These are phyloP conservation scores for Colletotrichum salicis DNA, from an alignment of 2,329 filamentous ascomycete species.

Conservation along the genomic window DNA sequence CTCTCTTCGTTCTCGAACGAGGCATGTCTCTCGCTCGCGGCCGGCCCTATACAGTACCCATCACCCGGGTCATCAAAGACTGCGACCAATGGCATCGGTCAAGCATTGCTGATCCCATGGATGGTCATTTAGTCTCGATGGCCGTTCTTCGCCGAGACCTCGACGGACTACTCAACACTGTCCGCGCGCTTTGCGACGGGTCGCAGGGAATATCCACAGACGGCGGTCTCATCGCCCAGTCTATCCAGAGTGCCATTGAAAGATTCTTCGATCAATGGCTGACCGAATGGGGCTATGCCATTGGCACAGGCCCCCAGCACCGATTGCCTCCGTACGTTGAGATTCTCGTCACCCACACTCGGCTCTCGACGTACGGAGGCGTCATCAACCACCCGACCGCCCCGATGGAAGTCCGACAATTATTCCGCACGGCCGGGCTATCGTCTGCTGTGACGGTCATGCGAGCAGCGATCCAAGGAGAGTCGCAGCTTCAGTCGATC, in stretches of 20 bases:
- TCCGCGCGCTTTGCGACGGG: constrained; percentile 69
- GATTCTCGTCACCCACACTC: constrained; percentile 77
- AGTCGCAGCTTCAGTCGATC: constrained; percentile 77
- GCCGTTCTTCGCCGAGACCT: constrained; percentile 75
- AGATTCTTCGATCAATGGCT: constrained; percentile 75
- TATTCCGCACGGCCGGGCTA: constrained; percentile 77
- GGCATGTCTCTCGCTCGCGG: constrained; percentile 78
- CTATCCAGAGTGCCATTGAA: constrained; percentile 70
- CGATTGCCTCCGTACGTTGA: constrained; percentile 78
- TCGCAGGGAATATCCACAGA: constrained; percentile 60
- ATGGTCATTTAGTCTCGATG: constrained; percentile 78
- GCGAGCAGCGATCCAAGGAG: constrained; percentile 78
- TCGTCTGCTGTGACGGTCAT: constrained; percentile 80
- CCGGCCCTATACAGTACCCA: constrained; percentile 74
- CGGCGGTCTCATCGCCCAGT: constrained; percentile 64
- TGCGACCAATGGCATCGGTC: constrained; percentile 77
- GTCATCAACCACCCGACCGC: constrained; percentile 81
- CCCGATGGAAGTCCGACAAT: constrained; percentile 75
- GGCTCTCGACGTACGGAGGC: constrained; percentile 78
- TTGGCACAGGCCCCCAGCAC: constrained; percentile 64
- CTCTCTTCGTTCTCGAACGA: constrained; percentile 77
- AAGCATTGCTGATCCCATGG: constrained; percentile 71
- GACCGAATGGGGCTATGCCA: constrained; percentile 68
- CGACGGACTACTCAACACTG: constrained; percentile 65
- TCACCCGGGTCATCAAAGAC: constrained; percentile 72